phyloP scores from a whole-genome alignment of 176 grass and related monocot species.

The Saccharum officinarum region DNA sequence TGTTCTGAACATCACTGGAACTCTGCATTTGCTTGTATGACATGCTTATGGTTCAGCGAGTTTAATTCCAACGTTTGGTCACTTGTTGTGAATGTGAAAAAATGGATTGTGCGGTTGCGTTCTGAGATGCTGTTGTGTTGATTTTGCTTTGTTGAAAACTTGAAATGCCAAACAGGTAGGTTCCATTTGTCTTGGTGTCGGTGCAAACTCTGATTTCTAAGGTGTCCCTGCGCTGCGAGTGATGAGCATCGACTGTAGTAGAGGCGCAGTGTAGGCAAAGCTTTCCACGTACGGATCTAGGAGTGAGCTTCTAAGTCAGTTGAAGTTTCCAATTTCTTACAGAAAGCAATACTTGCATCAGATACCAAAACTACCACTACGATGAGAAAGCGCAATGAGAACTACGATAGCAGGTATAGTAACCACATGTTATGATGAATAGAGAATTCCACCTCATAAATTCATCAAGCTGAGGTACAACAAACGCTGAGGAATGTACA shows the following conservation, averaged over 20 bases:
- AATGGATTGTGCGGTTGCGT: neutral
- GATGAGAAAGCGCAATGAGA: neutral
- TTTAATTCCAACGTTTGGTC: neutral
- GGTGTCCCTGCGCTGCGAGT: neutral
- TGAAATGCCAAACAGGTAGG: neutral
- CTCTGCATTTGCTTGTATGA: conserved; percentile 44
- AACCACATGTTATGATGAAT: neutral
- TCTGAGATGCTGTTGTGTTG: neutral
- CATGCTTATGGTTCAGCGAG: conserved; percentile 8
- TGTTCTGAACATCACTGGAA: conserved; percentile 16
- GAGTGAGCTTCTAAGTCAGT: neutral
- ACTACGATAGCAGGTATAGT: no score
- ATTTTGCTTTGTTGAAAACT: neutral
- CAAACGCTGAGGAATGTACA: neutral
- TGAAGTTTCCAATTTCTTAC: no score
- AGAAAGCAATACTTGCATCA: neutral
- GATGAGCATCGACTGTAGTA: neutral
- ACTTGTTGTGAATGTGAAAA: conserved; percentile 20
- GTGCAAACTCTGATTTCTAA: no score
- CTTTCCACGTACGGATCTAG: neutral
- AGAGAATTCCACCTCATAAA: neutral
- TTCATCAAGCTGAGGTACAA: neutral
- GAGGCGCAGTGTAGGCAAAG: neutral
- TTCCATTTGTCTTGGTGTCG: neutral
- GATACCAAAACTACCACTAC: neutral